These are phyloP conservation scores for Fistulinella prunicolor DNA, from an alignment of 768 basidiomycete genomes.

Conservation along the genomic window DNA sequence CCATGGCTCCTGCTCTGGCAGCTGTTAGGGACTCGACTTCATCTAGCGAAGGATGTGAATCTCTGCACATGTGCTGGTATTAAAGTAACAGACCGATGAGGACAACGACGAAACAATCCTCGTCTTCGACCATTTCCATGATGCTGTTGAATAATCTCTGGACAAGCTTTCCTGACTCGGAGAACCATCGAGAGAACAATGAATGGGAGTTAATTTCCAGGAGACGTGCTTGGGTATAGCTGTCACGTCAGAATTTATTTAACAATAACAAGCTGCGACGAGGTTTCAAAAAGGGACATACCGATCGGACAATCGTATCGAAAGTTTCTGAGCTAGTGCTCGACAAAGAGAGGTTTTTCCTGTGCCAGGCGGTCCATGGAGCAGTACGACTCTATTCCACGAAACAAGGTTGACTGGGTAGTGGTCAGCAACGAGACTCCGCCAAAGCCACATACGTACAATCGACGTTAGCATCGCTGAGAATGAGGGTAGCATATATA, in stretches of 20 bases:
- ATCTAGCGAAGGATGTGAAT: conserved; percentile 46
- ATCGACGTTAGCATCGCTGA: conserved; percentile 85
- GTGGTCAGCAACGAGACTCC: conserved; percentile 4
- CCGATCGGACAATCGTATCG: conserved; percentile 86
- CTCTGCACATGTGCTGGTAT: conserved; percentile 5
- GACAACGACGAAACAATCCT: conserved; percentile 87
- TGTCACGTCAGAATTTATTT: conserved; percentile 31
- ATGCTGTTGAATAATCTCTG: conserved; percentile 89
- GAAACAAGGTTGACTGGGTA: conserved; percentile 81
- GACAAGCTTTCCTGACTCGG: conserved; percentile 97
- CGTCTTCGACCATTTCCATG: conserved; percentile 88
- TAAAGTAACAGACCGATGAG: conserved; percentile 68
- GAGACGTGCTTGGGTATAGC: conserved; percentile 82
- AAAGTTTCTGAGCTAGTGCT: conserved; percentile 92
- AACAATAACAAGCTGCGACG: background rate
- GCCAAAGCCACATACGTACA: conserved; percentile 46
- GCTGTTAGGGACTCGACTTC: conserved; percentile 97
- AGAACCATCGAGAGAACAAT: conserved; percentile 98
- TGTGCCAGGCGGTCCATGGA: conserved; percentile 97
- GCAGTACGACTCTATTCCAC: conserved; percentile 92
- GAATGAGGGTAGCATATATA: conserved; percentile 90
- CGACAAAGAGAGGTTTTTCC: conserved; percentile 96
- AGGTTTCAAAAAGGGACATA: conserved; percentile 30
- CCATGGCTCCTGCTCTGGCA: conserved; percentile 91
- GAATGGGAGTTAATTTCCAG: conserved; percentile 99